Conservation (phyloP, 164 flowering plant genomes). For the Chimonanthus praecox region DNA sequence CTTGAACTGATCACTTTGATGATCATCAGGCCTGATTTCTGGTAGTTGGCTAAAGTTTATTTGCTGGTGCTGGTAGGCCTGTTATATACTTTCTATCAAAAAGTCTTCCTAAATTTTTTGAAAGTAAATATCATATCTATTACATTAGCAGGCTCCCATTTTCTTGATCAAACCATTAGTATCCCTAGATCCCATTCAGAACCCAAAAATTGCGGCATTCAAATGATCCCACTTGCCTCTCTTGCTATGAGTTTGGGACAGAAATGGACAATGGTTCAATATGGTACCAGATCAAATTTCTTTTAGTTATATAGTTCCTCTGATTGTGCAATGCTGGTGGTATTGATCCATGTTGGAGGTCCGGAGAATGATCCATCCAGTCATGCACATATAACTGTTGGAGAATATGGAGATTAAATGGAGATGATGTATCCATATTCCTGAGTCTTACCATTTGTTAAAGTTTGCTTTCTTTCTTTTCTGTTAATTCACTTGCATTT, state of each 20-base stretch:
- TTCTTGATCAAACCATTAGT: too few species aligned
- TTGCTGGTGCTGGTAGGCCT: too few species aligned
- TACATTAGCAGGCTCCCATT: too few species aligned
- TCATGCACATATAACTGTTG: background rate
- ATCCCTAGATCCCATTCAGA: background rate
- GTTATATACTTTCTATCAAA: too few species aligned
- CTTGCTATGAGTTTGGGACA: background rate
- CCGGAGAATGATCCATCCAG: background rate
- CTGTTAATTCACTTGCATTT: background rate
- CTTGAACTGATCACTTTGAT: too few species aligned
- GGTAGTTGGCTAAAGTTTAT: too few species aligned
- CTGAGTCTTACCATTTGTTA: background rate
- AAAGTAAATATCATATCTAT: too few species aligned
- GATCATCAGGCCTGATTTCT: too few species aligned
- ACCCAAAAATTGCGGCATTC: background rate
- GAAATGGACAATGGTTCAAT: background rate
- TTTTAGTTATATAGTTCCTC: too few species aligned
- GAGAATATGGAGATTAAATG: background rate
- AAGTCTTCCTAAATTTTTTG: too few species aligned
- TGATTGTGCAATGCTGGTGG: background rate
- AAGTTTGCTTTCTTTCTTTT: background rate
- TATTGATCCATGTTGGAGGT: background rate
- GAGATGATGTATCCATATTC: background rate
- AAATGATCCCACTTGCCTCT: background rate
- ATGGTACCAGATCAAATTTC: background rate